phyloP scores from a whole-genome alignment of 306 rosid genomes.

The Quercus bicolor region DNA sequence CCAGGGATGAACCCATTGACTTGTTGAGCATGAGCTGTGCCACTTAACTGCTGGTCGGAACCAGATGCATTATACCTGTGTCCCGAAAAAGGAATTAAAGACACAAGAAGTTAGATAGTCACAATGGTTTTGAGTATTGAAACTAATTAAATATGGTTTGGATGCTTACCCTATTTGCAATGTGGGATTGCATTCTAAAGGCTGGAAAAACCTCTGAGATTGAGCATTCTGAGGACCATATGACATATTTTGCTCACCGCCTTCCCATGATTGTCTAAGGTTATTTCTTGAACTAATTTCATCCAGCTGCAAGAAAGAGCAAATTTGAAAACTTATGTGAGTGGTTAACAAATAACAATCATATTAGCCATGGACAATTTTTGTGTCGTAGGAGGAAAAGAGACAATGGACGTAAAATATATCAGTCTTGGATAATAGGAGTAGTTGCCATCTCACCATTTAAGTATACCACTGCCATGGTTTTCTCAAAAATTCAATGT shows the following conservation, averaged over 20 bases:
- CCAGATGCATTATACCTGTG: slow-evolving; percentile 30
- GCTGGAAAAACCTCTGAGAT: slow-evolving; percentile 45
- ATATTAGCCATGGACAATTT: neutral
- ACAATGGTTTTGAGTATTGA: neutral
- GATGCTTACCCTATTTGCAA: slow-evolving; percentile 50
- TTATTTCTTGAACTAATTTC: slow-evolving; percentile 70
- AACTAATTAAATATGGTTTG: neutral
- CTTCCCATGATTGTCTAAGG: slow-evolving; percentile 70
- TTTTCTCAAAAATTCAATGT: neutral
- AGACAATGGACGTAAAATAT: neutral
- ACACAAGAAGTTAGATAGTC: neutral
- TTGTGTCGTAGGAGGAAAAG: neutral
- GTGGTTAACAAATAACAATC: neutral
- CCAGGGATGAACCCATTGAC: slow-evolving; percentile 54
- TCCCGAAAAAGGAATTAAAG: neutral
- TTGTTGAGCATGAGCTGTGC: slow-evolving; percentile 41
- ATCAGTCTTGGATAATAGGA: neutral
- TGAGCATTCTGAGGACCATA: slow-evolving; percentile 57
- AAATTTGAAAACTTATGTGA: neutral
- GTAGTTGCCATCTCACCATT: neutral
- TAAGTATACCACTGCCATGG: neutral
- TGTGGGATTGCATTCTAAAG: slow-evolving; percentile 52
- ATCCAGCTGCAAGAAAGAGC: slow-evolving; percentile 55
- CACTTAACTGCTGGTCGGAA: slow-evolving; percentile 43
- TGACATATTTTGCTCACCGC: slow-evolving; percentile 62